Base-by-base conservation (phyloP, 805 yeast genomes). In the Debaryomyces hansenii region DNA sequence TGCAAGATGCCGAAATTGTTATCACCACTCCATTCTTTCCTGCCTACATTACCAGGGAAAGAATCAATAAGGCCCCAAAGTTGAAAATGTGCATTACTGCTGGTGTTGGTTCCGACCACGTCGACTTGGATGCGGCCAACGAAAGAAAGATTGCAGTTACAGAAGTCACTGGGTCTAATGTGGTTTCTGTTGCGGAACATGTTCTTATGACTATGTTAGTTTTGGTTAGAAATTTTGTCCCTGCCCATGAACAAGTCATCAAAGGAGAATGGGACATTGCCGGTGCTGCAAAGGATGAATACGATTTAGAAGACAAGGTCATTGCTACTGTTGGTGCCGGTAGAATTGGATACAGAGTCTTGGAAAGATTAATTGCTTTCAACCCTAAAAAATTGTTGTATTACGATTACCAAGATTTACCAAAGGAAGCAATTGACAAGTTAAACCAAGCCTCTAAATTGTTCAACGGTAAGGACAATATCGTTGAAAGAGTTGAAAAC, bases 11-110 rank as follows among this genome's bases (percentile, higher is more conserved):
- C 4, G 94, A 87, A 56, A 75, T 87, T 43, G 79, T 87, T 58
- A 86, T 87, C 66, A 82, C 91, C 36, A 86, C 92, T 12, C 94
- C 95, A 3, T 87, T 87, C 78, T 88, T 79, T 67, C 94, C 95
- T 4, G 92, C 84, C 31, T 87, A 87, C 66, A 74, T 87, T 63
- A 79, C 85, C 45, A 73, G 75, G 49, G 85, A 82, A 56, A 77
- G 92, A 58, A 76, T 87, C 51, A 81, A 70, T 41, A 77, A 79
- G 60, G 91, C 92, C 29, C 82, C 83, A 63, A 85, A 84, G 43
- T 76, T 87, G 66, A 85, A 85, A 71, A 60, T 84, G 42, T 72
- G 83, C 49, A 75, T 85, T 55, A 87, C 91, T 41, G 95, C 95
- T 7, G 95, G 94, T 56, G 90, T 87, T 49, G 95, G 95, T 11